These are phyloP conservation scores for Moricandia arvensis DNA, from an alignment of 345 rosid species.

Conservation along the genomic window DNA sequence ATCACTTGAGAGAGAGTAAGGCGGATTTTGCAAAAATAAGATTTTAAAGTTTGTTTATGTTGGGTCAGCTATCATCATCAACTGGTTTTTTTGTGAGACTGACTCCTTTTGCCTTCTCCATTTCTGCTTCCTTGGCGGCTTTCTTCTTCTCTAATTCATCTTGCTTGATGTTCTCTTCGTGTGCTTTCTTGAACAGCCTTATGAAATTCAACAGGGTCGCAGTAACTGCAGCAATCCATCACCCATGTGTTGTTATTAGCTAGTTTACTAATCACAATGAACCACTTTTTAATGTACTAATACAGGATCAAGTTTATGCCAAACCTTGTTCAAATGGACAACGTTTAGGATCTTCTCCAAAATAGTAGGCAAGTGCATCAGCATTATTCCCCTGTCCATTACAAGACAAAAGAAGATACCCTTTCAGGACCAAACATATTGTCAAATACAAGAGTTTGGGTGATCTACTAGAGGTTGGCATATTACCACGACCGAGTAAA, in stretches of 20 bases:
- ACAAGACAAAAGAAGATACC: neutral
- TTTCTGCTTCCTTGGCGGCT: constrained; percentile 89
- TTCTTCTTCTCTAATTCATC: constrained; percentile 91
- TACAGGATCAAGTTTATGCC: constrained; percentile 9
- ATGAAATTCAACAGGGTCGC: constrained; percentile 83
- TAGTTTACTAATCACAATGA: neutral
- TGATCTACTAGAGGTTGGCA: constrained; percentile 20
- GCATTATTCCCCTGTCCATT: constrained; percentile 92
- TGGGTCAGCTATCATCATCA: constrained; percentile 48
- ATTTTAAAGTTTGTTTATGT: neutral
- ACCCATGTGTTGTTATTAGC: constrained; percentile 10
- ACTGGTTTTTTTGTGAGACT: constrained; percentile 56
- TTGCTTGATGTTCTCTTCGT: constrained; percentile 88
- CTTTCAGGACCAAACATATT: constrained; percentile 1
- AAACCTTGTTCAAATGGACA: constrained; percentile 99
- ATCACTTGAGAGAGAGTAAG: constrained; percentile 10
- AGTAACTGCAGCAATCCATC: constrained; percentile 58
- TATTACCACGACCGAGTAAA: constrained; percentile 85
- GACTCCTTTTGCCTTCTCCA: constrained; percentile 78
- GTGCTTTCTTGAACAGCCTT: constrained; percentile 86
- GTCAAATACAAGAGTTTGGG: neutral
- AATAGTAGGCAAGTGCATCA: constrained; percentile 91
- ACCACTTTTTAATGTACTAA: neutral
- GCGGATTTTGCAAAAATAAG: constrained; percentile 24
- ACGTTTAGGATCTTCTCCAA: constrained; percentile 95